Evolutionary conservation across 2,329 filamentous ascomycete genomes (phyloP).

Genomic region (Ascochyta koolunga): DNA sequence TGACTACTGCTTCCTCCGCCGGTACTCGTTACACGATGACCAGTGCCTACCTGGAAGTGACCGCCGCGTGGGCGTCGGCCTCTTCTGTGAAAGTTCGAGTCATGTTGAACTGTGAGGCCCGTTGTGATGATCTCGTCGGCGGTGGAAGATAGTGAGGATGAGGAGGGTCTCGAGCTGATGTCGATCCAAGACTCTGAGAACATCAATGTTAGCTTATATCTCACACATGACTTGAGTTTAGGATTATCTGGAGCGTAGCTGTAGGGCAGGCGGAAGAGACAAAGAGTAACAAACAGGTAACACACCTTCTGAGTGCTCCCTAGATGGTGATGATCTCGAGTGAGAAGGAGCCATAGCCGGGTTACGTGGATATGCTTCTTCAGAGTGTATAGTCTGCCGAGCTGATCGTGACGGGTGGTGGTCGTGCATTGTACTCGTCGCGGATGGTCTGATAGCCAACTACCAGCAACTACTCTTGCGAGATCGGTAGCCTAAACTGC

Average conservation of each 20-base stretch:
- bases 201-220: constrained; percentile 19
- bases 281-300: not conserved
- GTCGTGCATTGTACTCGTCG: constrained; percentile 34
- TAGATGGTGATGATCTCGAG: constrained; percentile 24
- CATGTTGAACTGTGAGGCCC: constrained; percentile 76
- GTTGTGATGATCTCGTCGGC: constrained; percentile 92
- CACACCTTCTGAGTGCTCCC: constrained; percentile 40
- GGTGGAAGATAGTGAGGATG: constrained; percentile 83
- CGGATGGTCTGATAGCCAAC: not conserved
- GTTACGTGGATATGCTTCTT: constrained; percentile 23
- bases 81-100: constrained; percentile 67
- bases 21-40: constrained; percentile 52
- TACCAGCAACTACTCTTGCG: constrained; percentile 12
- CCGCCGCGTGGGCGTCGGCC: constrained; percentile 52
- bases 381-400: constrained; percentile 25
- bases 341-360: constrained; percentile 31
- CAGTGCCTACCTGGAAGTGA: constrained; percentile 43
- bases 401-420: constrained; percentile 29
- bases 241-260: not conserved
- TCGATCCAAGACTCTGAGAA: constrained; percentile 94
- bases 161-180: constrained; percentile 88
- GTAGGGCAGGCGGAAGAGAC: not conserved
- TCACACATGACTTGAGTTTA: not conserved
- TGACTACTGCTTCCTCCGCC: constrained; percentile 76
- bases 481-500: constrained; percentile 14